Percentiles rank a stretch among this genome's conserved stretches.
Conservation (phyloP, 106 monocot species). For the Acorus calamus region DNA sequence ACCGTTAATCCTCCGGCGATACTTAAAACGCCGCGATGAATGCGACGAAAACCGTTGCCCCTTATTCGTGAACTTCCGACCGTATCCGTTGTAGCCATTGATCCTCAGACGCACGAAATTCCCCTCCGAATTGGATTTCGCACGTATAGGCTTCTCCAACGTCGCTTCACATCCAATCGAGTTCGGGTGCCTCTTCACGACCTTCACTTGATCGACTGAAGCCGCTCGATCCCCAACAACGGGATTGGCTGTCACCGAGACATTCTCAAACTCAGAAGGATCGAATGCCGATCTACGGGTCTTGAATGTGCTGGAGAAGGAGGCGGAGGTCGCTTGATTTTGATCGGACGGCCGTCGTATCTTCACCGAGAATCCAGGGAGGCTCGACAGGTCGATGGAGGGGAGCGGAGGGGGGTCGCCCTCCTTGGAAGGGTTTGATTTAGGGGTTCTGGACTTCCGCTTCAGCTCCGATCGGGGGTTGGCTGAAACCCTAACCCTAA, state of each 20-base stretch:
- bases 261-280: conserved; percentile 25
- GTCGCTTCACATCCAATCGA: conserved; percentile 14
- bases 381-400: conserved; percentile 22
- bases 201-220: not conserved
- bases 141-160: conserved; percentile 14
- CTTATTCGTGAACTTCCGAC: conserved; percentile 31
- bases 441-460: conserved; percentile 19
- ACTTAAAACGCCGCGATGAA: conserved; percentile 18
- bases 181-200: conserved; percentile 14
- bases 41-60: conserved; percentile 11
- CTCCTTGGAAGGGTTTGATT: not conserved
- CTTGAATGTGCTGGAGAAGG: conserved; percentile 56
- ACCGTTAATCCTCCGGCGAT: conserved; percentile 13
- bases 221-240: not conserved
- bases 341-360: conserved; percentile 8
- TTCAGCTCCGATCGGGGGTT: conserved; percentile 11
- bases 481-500: conserved; percentile 40
- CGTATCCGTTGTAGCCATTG: conserved; percentile 34
- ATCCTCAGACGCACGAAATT: conserved; percentile 86
- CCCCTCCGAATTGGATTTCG: conserved; percentile 37
- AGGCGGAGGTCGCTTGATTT: conserved; percentile 14
- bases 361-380: conserved; percentile 28
- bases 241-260: not conserved
- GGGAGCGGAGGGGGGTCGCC: conserved; percentile 12
- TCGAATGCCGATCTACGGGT: conserved; percentile 44